phyloP scores from a whole-genome alignment of 495 filamentous ascomycete species.

The Pseudoneurospora amorphoporcata region DNA sequence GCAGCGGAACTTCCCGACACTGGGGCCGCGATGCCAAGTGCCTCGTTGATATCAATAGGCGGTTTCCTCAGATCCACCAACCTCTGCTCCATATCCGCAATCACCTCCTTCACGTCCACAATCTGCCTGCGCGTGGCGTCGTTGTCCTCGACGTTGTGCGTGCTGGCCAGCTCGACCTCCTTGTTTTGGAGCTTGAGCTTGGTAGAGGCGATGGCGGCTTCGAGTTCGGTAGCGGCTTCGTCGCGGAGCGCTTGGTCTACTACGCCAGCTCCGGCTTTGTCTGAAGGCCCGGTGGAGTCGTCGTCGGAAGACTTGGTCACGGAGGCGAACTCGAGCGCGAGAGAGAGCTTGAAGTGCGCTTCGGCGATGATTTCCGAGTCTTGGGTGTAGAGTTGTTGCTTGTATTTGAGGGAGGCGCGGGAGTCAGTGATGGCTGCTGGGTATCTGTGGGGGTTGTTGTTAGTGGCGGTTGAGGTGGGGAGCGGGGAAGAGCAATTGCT shows the following conservation, averaged over 20 bases:
- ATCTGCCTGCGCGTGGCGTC: conserved; percentile 56
- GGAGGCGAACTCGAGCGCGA: conserved; percentile 88
- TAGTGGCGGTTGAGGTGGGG: not conserved
- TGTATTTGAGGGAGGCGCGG: conserved; percentile 61
- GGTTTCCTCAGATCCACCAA: conserved; percentile 67
- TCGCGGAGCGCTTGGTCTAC: conserved; percentile 60
- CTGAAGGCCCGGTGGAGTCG: conserved; percentile 19
- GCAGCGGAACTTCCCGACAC: not conserved
- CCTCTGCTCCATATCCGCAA: conserved; percentile 67
- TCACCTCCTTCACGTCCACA: conserved; percentile 73
- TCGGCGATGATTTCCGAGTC: conserved; percentile 81
- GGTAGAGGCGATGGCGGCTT: conserved; percentile 72
- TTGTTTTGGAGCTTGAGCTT: conserved; percentile 64
- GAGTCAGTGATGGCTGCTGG: conserved; percentile 70
- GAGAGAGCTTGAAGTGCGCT: conserved; percentile 89
- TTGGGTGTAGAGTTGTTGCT: conserved; percentile 61
- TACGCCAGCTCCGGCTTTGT: conserved; percentile 26
- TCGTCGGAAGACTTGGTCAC: conserved; percentile 53
- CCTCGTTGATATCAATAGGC: conserved; percentile 51
- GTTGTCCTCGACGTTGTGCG: conserved; percentile 44
- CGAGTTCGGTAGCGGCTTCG: conserved; percentile 68
- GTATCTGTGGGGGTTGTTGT: conserved; percentile 40
- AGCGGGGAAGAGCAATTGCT: not conserved
- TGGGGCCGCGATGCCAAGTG: conserved; percentile 36
- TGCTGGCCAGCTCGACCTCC: conserved; percentile 48